Evolutionary conservation across 352 stramenopile genomes (phyloP), one percentile per base, ranked within the genome.

Genomic region (Peronosclerospora sorghi): DNA sequence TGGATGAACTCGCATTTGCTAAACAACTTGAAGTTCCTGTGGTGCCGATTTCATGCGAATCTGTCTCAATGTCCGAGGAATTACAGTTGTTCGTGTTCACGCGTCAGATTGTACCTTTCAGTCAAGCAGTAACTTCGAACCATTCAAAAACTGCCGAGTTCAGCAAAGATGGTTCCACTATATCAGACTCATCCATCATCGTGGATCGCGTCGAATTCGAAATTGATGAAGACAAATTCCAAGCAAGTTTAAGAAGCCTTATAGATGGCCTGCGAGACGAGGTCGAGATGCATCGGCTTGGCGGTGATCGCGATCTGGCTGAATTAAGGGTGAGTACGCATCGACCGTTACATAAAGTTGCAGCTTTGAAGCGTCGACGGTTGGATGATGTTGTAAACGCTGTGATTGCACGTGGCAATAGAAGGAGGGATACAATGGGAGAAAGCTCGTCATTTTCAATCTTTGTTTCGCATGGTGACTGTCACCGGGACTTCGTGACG

Each of bases 71-170:
- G 41, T 73, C 72, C 5, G 76, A 87, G 30, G 73, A 82, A 40
- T 59, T 90, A 20, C 73, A 87, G 44, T 58, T 86, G 27, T 88
- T 83, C 36, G 47, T 88, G 13, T 86, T 79, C 50, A 88, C 75
- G 7, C 67, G 78, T 4, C 75, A 87, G 47, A 83, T 90, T 27
- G 76, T 90, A 18, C 76, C 78, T 13, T 88, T 90, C 37, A 50
- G 59, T 14, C 63, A 76, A 15, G 66, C 68, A 1, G 66, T 86
- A 45, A 68, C 58, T 12, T 72, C 56, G 15, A 72, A 57, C 42
- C 57, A 66, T 44, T 65, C 55, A 12, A 60, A 58, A 15, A 38
- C 53, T 24, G 44, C 46, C 13, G 51, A 54, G 12, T 27, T 32
- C 12, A 48, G 44, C 9, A 42, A 56, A 29, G 24, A 60, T 14